A percentile compares a stretch with the other conserved stretches of the same genome.
Conservation (phyloP, 2,329 filamentous ascomycete genomes). For the Clonostachys rosea region DNA sequence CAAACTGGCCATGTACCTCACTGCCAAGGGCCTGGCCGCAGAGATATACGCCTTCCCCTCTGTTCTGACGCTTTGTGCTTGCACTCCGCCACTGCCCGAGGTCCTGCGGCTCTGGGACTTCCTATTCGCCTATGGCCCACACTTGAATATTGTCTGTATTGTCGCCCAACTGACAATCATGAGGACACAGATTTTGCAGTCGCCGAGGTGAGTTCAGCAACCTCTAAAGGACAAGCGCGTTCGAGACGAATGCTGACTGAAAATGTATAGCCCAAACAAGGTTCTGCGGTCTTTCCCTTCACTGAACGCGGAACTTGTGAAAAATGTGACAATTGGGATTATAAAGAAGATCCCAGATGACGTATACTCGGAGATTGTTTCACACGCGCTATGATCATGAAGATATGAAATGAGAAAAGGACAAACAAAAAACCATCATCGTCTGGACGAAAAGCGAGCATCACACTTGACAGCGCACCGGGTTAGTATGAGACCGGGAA, state of each 20-base stretch:
- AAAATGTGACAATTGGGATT: conserved; percentile 78
- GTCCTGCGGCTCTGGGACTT: conserved; percentile 96
- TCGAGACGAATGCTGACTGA: not conserved
- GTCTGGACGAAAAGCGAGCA: not conserved
- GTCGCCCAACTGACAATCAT: conserved; percentile 92
- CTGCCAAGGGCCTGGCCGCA: conserved; percentile 81
- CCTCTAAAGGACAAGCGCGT: not conserved
- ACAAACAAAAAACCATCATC: not conserved
- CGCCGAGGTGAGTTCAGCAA: conserved; percentile 64
- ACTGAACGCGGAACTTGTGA: conserved; percentile 78
- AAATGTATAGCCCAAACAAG: conserved; percentile 71
- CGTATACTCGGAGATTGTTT: conserved; percentile 84
- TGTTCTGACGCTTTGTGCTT: conserved; percentile 90
- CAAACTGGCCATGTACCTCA: conserved; percentile 78
- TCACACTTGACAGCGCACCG: too few relatives aligned
- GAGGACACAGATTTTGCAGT: conserved; percentile 76
- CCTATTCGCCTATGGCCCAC: conserved; percentile 89
- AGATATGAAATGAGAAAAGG: conserved; percentile 1
- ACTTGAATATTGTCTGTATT: conserved; percentile 93
- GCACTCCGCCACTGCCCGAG: conserved; percentile 90
- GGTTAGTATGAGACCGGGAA: too few relatives aligned
- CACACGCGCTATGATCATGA: conserved; percentile 64
- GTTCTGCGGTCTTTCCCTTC: conserved; percentile 83
- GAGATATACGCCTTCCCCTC: conserved; percentile 96
- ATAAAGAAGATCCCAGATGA: conserved; percentile 88